Conservation (phyloP, 169 alveolate genomes). For the Cryptosporidium parvum region DNA sequence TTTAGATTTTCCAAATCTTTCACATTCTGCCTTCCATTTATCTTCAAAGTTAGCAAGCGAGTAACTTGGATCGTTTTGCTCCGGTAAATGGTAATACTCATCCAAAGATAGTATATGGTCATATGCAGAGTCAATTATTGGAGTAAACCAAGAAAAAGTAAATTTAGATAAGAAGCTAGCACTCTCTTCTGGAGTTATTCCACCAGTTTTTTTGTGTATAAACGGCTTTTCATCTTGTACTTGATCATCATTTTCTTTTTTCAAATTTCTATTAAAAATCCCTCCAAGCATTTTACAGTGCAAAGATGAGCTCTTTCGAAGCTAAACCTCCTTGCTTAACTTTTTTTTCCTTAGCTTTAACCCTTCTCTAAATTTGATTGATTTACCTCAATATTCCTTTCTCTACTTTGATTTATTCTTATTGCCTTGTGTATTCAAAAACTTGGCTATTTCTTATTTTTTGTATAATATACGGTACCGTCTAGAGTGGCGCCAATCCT, state of each 20-base stretch:
- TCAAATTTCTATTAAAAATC: neutral
- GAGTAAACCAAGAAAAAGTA: slow-evolving; percentile 73
- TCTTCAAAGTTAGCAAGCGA: slow-evolving; percentile 36
- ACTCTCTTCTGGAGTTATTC: slow-evolving; percentile 49
- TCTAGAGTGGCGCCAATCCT: slow-evolving; percentile 12
- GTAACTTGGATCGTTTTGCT: slow-evolving; percentile 16
- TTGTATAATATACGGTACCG: slow-evolving; percentile 18
- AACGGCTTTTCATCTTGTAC: neutral
- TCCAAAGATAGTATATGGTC: slow-evolving; percentile 37
- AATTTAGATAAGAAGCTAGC: slow-evolving; percentile 36
- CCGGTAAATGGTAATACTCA: slow-evolving; percentile 42
- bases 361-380: neutral
- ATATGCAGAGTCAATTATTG: slow-evolving; percentile 41
- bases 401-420: neutral
- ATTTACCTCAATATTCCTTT: neutral
- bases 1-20: neutral
- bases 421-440: neutral
- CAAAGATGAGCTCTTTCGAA: neutral
- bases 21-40: slow-evolving; percentile 29
- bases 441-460: neutral
- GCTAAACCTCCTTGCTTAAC: neutral
- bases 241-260: neutral
- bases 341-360: neutral
- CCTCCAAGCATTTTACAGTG: slow-evolving; percentile 19
- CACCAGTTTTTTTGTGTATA: neutral